Evolutionary conservation across 2,329 filamentous ascomycete genomes (phyloP), one percentile per base, ranked within the genome.

Genomic region (Ascomycota sp.): DNA sequence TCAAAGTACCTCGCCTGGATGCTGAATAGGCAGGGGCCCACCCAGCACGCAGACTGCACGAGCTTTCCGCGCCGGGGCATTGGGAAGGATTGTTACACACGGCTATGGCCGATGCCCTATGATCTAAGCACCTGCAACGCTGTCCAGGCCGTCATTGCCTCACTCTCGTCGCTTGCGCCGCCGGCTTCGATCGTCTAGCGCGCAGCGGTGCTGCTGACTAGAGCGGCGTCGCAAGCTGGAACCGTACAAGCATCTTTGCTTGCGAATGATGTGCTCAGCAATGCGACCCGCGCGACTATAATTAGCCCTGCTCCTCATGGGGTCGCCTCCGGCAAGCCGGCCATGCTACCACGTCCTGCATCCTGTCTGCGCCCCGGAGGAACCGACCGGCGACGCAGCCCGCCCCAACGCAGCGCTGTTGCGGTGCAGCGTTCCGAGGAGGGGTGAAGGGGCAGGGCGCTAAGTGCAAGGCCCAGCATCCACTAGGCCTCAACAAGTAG

Each of bases 191-290:
- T 12, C 20, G 9, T 21, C 19, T 20, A 19, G 5, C 30, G n/a
- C 8, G 23, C 11, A 12, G 9, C 25, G 12, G 12, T 10, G n/a
- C 11, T 29, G 27, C 31, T 30, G 27, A 27, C 31, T 25, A 31
- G 30, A 28, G 27, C 27, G 31, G 23, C 31, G 20, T 7, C 30
- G 30, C 30, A 25, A 31, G 12, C 23, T 21, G 17, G 20, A 19
- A 22, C 30, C 5, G 20, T n/a, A 20, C 30, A n/a, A 20, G 12
- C 15, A 23, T 27, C 30, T 27, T 13, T 30, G 31, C 27, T 32
- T 32, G 13, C 23, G 27, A 32, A 32, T 23, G 11, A 11, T 29
- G 9, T 26, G 12, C 24, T 30, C 31, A 32, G 31, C 28, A 32
- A 23, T 15, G 8, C 19, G 27, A 24, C 17, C 13, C 24, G 23